Base-by-base conservation (phyloP, 108 stramenopile genomes). In the Cylindrotheca fusiformis region DNA sequence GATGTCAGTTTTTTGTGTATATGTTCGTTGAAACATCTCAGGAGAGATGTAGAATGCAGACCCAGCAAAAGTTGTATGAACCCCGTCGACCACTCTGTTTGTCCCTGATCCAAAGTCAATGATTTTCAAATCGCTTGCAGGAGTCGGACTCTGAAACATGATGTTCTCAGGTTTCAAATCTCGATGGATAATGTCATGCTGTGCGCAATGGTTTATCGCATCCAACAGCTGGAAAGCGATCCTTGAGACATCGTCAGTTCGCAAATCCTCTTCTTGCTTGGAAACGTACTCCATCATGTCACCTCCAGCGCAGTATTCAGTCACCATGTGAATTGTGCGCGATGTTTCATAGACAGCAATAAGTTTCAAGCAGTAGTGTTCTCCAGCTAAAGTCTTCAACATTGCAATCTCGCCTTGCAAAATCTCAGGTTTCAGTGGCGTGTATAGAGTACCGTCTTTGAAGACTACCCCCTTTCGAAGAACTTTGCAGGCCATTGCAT, bases 71-170 rank as follows among this genome's bases (percentile, higher is more conserved):
- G 91, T 93, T 24, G 86, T 87, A 58, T 89, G 69, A 25, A 58
- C 6, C 10, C 64, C 63, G 5, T 76, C 71, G 14, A 55, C 63
- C 8, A 60, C 46, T 4, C 52, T 33, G 33, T 68, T 64, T 8
- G 79, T 83, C 25, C 88, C 88, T n/a, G 82, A 82, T 41, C 91
- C 91, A 70, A 84, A 93, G 68, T 93, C 91, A 48, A 93, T 93
- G 32, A 93, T 62, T 20, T 86, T 72, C 18, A 93, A 58, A 12
- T 81, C 82, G 41, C 80, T 72, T 22, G 74, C 75, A 8, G 79
- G 72, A 5, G 74, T 33, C 0, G 66, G 55, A 31, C 58, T 65
- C 22, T 60, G 41, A 52, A 93, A 90, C 91, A 93, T 93, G 57
- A 83, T 65, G 32, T 89, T 84, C 45, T 75, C 75, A 32, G 70